phyloP scores from a whole-genome alignment of 371 early-diverging fungal genomes.

The Parasitella parasitica region DNA sequence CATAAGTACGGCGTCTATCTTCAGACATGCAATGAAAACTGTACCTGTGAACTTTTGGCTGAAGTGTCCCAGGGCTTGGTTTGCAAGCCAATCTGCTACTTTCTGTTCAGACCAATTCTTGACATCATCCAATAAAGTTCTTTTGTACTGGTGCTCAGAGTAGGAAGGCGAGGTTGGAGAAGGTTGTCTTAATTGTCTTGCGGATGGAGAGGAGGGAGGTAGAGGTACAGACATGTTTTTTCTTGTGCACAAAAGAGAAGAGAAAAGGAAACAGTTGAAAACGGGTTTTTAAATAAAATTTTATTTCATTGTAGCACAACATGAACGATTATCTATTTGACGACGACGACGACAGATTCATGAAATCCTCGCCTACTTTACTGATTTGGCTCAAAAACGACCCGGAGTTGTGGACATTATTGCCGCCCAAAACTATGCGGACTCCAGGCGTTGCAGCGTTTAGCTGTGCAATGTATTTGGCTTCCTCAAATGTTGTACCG shows the following conservation, averaged over 20 bases:
- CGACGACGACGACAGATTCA: constrained; percentile 1
- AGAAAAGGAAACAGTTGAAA: background rate
- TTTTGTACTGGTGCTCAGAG: constrained; percentile 30
- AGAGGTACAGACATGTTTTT: constrained; percentile 9
- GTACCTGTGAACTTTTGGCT: constrained; percentile 64
- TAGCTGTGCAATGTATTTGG: constrained; percentile 76
- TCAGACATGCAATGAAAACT: background rate
- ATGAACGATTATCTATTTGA: background rate
- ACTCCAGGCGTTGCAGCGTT: constrained; percentile 77
- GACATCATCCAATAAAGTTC: constrained; percentile 51
- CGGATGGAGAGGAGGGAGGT: constrained; percentile 25
- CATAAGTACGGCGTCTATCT: background rate
- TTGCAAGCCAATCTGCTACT: constrained; percentile 77
- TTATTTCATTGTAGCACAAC: background rate
- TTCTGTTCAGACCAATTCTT: constrained; percentile 68
- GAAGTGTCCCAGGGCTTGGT: constrained; percentile 70
- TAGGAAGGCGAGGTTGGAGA: constrained; percentile 59
- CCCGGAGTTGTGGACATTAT: constrained; percentile 78
- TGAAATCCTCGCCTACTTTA: constrained; percentile 11
- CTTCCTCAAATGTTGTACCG: constrained; percentile 93
- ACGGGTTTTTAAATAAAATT: background rate
- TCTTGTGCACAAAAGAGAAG: background rate
- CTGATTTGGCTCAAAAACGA: constrained; percentile 21
- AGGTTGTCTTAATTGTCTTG: constrained; percentile 26
- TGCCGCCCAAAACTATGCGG: constrained; percentile 87